Base-by-base conservation (phyloP, 352 stramenopile genomes). In the Phytophthora brassicae region DNA sequence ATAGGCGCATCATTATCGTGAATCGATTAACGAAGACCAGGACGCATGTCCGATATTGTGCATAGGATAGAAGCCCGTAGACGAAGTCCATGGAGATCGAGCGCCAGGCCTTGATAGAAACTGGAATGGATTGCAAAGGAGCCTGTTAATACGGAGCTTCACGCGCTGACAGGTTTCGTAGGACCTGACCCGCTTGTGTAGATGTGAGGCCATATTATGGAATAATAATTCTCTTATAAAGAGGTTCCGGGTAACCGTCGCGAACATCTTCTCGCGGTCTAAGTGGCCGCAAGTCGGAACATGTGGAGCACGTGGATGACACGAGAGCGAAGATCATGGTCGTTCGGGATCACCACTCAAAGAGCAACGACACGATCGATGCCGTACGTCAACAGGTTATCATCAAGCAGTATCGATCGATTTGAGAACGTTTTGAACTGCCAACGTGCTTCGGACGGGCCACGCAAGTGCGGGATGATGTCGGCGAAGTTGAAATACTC, bases 11-110 rank as follows among this genome's bases (percentile, higher is more conserved):
- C 56, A 68, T 70, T 50, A 69, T 76, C 20, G 56, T 75, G 39
- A 73, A 66, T 3, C 49, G 44, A 3, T 79, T 49, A 12, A 79
- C 62, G n/a, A 73, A 53, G 2, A 71, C 64, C 0, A 75, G 2
- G 16, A 76, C 51, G 11, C 54, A 57, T 0, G 52, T 64, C 2
- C 53, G 52, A 12, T 42, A 26, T 16, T n/a, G 19, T 20, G 13
- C 17, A 14, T 66, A 45, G 2, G 22, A 4, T 2, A 41, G 59
- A 11, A 68, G 41, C 4, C 36, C 36, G n/a, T 23, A 43, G 4
- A 43, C 7, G 5, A 43, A 43, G 36, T 43, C 36, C 36, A 43
- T 43, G n/a, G 16, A 2, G 16, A 43, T n/a, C 2, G 36, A 43
- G 16, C 9, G 14, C 36, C 13, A 20, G 9, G 36, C 36, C 2